Percentiles rank a stretch among this genome's conserved stretches.
These are phyloP conservation scores for Bolboschoenoplectus hybrid DNA, from an alignment of 202 grass and related monocot genomes.

Conservation along the genomic window DNA sequence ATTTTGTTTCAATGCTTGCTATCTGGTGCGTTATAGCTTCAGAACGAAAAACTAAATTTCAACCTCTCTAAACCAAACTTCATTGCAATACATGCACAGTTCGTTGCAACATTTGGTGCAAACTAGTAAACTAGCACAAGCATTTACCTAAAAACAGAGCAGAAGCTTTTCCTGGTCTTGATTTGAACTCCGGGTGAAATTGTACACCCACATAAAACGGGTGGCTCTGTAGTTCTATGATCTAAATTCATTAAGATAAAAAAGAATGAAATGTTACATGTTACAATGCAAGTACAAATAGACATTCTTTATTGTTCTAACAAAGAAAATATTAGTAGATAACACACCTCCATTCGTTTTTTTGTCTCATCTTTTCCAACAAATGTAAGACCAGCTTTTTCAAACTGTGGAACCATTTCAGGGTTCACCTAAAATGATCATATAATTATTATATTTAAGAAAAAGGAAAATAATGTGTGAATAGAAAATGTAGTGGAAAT, in stretches of 20 bases:
- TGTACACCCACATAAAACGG: slow-evolving; percentile 79
- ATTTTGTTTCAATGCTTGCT: neutral
- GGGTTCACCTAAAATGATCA: slow-evolving; percentile 77
- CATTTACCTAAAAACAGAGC: slow-evolving; percentile 91
- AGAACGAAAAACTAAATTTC: neutral
- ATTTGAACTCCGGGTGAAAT: slow-evolving; percentile 99
- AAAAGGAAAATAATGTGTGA: neutral
- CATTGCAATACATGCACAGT: neutral
- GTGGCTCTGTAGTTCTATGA: slow-evolving; percentile 80
- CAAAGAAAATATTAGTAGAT: slow-evolving; percentile 7
- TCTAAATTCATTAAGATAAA: slow-evolving; percentile 55
- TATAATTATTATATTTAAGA: slow-evolving; percentile 29
- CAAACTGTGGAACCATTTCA: slow-evolving; percentile 75
- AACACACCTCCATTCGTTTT: slow-evolving; percentile 85
- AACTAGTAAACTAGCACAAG: slow-evolving; percentile 2
- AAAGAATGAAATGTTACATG: neutral
- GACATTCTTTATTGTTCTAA: neutral
- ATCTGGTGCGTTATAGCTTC: neutral
- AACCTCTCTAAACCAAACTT: neutral
- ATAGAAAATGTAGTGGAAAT: slow-evolving; percentile 31
- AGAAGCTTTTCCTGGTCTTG: slow-evolving; percentile 82
- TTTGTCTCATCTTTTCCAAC: slow-evolving; percentile 88
- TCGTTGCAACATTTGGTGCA: neutral
- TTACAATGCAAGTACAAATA: neutral
- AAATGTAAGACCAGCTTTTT: slow-evolving; percentile 82